Base-by-base conservation (phyloP, 257 asterid species). In the Handroanthus guayacan region DNA sequence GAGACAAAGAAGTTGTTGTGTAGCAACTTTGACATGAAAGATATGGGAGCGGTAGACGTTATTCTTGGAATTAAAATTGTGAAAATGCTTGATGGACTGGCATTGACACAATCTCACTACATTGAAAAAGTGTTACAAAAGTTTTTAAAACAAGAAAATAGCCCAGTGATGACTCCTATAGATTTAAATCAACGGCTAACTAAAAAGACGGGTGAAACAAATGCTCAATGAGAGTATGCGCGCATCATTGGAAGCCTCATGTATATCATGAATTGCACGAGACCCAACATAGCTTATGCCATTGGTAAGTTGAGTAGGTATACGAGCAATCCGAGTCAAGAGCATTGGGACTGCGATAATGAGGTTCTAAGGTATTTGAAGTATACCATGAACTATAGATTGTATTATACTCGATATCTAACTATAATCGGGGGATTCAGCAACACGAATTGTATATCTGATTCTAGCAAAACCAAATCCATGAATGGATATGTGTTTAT, bases 191-290 rank as follows among this genome's bases (percentile, higher is more conserved):
- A 14, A 6, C 1, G 12, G 1, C 48, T 69, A 3, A 6, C 47
- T 0, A 71, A 71, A 25, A 55, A 56, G 3, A 39, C 0, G 4
- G 67, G 39, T 4, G 55, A 50, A 41, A 0, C 45, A 41, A 41
- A 4, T 5, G 45, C 6, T 41, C 6, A 41, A 39, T 39, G 55
- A 2, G 41, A 55, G 11, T 71, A 56, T 17, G 8, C 73, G 0
- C 10, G 25, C 11, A 31, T 56, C 0, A 55, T 71, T 36, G 56
- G 39, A 9, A 71, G 67, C 14, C 56, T 38, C 3, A 71, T 71
- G 56, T 71, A 71, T 36, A 3, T 14, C 9, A 71, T 55, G 67
- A 38, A 10, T 41, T 56, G 18, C n/a, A 71, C 55, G 38, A 71
- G 56, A 25, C 56, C 56, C 0, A 9, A 44, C 41, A 38, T 71